Percentiles rank a stretch among this genome's conserved stretches.
phyloP scores from a whole-genome alignment of 495 filamentous ascomycete genomes.

The Trichoderma erinaceum region DNA sequence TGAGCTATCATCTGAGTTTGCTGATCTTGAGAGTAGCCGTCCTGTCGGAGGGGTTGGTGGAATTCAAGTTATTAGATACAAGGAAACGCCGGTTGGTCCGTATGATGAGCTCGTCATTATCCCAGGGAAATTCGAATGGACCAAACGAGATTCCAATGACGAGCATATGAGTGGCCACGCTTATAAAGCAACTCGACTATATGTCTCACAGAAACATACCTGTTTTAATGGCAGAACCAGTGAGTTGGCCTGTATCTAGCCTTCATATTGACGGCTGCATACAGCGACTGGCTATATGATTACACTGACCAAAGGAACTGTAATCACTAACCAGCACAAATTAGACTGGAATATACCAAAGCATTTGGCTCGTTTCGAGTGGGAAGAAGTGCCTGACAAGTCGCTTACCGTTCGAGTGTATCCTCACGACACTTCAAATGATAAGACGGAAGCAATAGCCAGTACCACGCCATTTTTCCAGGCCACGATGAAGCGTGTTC shows the following conservation, averaged over 20 bases:
- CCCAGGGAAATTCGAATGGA: constrained; percentile 39
- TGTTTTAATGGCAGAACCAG: constrained; percentile 40
- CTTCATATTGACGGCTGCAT: neutral
- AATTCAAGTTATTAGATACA: constrained; percentile 44
- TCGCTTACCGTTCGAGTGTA: constrained; percentile 36
- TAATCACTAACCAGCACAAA: neutral
- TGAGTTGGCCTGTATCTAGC: constrained; percentile 14
- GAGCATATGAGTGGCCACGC: constrained; percentile 24
- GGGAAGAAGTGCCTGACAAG: constrained; percentile 29
- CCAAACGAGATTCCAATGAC: constrained; percentile 20
- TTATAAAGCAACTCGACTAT: constrained; percentile 39
- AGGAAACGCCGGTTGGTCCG: constrained; percentile 42
- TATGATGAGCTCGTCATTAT: constrained; percentile 47
- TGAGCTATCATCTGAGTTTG: constrained; percentile 29
- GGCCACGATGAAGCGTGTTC: constrained; percentile 34
- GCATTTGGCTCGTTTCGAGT: constrained; percentile 48
- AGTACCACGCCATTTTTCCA: constrained; percentile 32
- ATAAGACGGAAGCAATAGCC: constrained; percentile 24
- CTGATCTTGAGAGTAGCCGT: constrained; percentile 24
- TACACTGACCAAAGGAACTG: neutral
- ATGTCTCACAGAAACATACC: constrained; percentile 44
- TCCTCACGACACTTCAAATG: constrained; percentile 27
- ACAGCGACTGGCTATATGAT: neutral
- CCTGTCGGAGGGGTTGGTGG: constrained; percentile 40
- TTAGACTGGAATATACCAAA: constrained; percentile 50